phyloP scores from a whole-genome alignment of 495 filamentous ascomycete genomes.

The Neurospora sp. region DNA sequence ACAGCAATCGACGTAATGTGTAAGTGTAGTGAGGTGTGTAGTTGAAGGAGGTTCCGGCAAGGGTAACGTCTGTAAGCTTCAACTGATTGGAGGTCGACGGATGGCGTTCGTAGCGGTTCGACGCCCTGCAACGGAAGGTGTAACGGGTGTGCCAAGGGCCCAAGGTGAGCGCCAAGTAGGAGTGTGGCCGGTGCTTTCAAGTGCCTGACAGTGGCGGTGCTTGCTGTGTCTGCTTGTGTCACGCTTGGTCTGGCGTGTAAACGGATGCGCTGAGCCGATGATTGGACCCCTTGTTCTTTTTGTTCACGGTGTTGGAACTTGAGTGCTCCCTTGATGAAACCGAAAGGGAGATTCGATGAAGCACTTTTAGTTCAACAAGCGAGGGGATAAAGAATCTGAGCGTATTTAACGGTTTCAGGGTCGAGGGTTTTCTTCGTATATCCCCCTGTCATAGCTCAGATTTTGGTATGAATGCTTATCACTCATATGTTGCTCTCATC shows the following conservation, averaged over 20 bases:
- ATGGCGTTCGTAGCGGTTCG: neutral
- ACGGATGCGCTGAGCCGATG: neutral
- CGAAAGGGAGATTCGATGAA: neutral
- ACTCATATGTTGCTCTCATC: neutral
- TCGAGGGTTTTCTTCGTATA: neutral
- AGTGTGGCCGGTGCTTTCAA: neutral
- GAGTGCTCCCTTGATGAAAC: neutral
- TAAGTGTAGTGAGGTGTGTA: neutral
- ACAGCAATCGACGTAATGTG: neutral
- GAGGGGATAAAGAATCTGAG: neutral
- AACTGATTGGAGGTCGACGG: neutral
- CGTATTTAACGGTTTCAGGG: neutral
- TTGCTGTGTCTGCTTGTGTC: neutral
- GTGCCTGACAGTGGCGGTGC: neutral
- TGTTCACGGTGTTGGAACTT: neutral
- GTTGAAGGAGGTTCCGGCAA: neutral
- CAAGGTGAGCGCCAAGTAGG: neutral
- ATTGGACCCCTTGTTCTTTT: neutral
- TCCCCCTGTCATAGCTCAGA: neutral
- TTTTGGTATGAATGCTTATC: neutral
- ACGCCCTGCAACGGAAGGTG: neutral
- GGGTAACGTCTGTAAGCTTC: neutral
- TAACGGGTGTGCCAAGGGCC: neutral
- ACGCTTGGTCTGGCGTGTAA: neutral
- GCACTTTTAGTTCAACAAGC: neutral